Conservation (phyloP, 352 stramenopile species). For the Albugo candida region DNA sequence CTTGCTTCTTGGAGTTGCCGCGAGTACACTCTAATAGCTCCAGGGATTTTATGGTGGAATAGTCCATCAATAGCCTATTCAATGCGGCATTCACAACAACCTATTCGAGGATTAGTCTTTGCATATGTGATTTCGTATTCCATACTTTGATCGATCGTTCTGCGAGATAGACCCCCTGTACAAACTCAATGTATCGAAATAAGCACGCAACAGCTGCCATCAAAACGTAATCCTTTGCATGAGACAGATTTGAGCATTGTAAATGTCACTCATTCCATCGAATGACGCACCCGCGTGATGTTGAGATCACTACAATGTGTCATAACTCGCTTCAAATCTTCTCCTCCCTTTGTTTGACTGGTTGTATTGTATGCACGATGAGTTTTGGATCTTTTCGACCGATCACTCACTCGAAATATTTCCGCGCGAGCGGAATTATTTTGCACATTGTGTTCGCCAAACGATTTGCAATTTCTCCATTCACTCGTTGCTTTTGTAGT, state of each 20-base stretch:
- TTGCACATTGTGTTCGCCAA: constrained; percentile 32
- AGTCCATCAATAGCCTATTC: constrained; percentile 61
- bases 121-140: background rate
- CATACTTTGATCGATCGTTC: constrained; percentile 31
- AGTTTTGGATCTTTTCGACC: background rate
- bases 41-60: constrained; percentile 50
- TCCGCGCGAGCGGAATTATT: constrained; percentile 43
- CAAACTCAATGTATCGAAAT: constrained; percentile 75
- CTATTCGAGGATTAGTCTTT: constrained; percentile 9
- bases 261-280: background rate
- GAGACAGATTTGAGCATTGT: background rate
- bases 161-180: constrained; percentile 72
- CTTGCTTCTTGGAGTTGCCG: constrained; percentile 26
- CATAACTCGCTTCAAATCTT: constrained; percentile 68
- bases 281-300: constrained; percentile 28
- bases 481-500: constrained; percentile 31
- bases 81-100: constrained; percentile 54
- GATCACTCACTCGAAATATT: constrained; percentile 56
- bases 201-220: constrained; percentile 65
- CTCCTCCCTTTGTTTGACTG: constrained; percentile 67
- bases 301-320: constrained; percentile 70
- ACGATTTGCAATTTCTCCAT: constrained; percentile 41
- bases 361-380: background rate
- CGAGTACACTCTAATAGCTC: constrained; percentile 43
- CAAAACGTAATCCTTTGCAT: constrained; percentile 50